These are phyloP conservation scores for Oryza coarctata DNA, from an alignment of 176 grass and related monocot species.

Conservation along the genomic window DNA sequence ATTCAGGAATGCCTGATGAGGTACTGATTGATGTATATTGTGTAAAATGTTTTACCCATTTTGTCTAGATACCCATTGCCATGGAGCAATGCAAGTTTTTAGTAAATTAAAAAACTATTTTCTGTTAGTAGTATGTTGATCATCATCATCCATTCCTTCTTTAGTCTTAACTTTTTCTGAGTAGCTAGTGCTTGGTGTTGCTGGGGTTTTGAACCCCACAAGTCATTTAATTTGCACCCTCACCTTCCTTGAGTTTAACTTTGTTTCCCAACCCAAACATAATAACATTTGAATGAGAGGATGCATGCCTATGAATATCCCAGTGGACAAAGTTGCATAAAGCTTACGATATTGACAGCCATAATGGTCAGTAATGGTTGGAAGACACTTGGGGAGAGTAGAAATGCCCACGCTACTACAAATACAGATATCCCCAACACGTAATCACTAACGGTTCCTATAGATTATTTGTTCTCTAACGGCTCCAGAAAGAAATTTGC, in stretches of 20 bases:
- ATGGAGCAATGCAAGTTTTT: neutral
- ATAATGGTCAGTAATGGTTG: neutral
- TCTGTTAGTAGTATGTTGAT: neutral
- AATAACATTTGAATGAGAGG: neutral
- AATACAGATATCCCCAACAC: neutral
- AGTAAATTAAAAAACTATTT: neutral
- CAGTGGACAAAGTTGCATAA: neutral
- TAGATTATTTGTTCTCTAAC: neutral
- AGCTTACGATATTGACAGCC: neutral
- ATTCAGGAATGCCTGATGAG: constrained; percentile 42
- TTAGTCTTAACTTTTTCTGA: neutral
- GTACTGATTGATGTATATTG: constrained; percentile 25
- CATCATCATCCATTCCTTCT: neutral
- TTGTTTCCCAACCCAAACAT: neutral
- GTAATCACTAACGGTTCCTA: too few species aligned
- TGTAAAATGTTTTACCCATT: neutral
- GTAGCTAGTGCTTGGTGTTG: neutral
- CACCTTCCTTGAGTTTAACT: neutral
- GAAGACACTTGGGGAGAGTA: neutral
- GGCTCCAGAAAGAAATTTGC: neutral
- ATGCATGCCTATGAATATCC: neutral
- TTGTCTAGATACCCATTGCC: neutral
- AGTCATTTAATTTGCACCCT: neutral
- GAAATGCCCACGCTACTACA: neutral
- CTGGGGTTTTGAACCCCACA: neutral